phyloP scores from a whole-genome alignment of 2,329 filamentous ascomycete genomes.

The Colletotrichum cordylinicola region DNA sequence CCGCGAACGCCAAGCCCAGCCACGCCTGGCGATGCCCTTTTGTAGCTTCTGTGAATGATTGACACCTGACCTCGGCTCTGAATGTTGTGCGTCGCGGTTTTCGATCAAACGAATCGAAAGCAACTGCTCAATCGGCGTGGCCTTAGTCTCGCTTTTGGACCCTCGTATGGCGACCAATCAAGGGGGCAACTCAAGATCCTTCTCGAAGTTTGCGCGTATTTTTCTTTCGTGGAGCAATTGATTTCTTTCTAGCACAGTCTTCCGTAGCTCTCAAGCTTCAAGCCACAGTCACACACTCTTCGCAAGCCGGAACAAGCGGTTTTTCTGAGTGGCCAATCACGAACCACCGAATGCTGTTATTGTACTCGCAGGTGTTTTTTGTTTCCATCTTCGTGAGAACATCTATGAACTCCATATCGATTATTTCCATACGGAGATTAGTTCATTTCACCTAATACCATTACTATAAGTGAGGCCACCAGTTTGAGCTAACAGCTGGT shows the following conservation, averaged over 20 bases:
- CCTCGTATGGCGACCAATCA: not conserved
- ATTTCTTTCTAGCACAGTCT: not conserved
- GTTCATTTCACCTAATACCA: not conserved
- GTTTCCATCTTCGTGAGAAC: not conserved
- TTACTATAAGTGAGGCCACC: not conserved
- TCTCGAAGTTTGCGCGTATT: not conserved
- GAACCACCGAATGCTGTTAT: not conserved
- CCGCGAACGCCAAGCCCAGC: not conserved
- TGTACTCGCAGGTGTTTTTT: not conserved
- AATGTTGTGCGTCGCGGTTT: not conserved
- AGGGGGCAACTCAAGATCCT: not conserved
- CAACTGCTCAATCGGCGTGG: not conserved
- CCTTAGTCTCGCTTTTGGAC: not conserved
- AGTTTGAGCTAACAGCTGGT: too few species aligned
- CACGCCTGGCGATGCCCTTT: not conserved
- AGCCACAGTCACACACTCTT: not conserved
- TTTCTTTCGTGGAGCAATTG: not conserved
- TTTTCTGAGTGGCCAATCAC: not conserved
- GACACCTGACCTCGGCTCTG: not conserved
- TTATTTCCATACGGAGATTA: not conserved
- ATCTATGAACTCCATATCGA: accelerated
- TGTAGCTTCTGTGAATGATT: not conserved
- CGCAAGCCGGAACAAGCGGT: not conserved
- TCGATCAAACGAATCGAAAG: not conserved
- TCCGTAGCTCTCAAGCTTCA: not conserved